Base-by-base conservation (phyloP, 169 alveolate species). In the Eimeria zaria region DNA sequence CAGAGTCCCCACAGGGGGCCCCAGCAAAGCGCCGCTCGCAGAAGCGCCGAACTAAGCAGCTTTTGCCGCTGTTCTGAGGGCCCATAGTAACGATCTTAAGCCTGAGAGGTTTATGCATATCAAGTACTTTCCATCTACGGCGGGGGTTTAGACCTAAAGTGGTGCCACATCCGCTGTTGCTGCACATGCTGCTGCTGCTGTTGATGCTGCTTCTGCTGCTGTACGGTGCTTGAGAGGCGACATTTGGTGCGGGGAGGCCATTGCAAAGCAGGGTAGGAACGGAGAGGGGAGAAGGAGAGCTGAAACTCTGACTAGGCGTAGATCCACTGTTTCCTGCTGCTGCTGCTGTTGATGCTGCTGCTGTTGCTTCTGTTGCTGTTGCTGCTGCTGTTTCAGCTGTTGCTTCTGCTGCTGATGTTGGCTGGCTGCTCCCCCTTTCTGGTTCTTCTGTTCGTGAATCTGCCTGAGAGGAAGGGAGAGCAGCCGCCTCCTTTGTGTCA, bases 21-120 rank as follows among this genome's bases (percentile, higher is more conserved):
- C 92, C 92, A 6, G 64, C 74, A 60, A 84, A 84, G 9, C 92
- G 92, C 78, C 92, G 78, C 78, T 84, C 92, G 39, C 92, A 84
- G 39, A 84, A 84, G 7, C 92, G 92, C 76, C 92, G 51, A 14
- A 84, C 92, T n/a, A 84, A 58, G 39, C 92, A 84, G n/a, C 78
- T 84, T n/a, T 84, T 84, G 78, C 92, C 92, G 78, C 92, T 84
- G 9, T 30, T 11, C 14, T 41, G 62, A 80, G 92, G 92, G 60
- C 92, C 92, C 22, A 58, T 8, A 2, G 92, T 84, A 20, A 84
- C 92, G 20, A 84, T 48, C 76, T 84, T 84, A 20, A 84, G 92
- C 22, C 92, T 84, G 1, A 84, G 78, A 36, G 78, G 74, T 80
- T 53, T 53, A 58, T 18, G 41, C 55, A 60, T 55, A 27, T 58